Evolutionary conservation across 371 early-diverging fungal genomes (phyloP).

Genomic region (Actinomortierella wolfii): DNA sequence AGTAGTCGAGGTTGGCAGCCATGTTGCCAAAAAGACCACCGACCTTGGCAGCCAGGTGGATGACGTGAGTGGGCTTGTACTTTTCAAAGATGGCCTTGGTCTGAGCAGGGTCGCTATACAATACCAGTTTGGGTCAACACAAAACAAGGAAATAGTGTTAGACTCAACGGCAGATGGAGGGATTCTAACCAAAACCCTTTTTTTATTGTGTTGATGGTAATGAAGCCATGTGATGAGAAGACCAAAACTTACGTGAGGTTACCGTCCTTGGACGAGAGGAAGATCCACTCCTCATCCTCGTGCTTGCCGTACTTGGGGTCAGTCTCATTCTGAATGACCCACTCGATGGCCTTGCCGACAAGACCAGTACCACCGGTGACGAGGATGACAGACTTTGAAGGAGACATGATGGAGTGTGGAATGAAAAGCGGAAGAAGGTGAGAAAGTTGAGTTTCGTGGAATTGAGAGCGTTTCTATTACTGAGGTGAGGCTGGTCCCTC

Average conservation of each 20-base stretch:
- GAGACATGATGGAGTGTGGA: slow-evolving; percentile 22
- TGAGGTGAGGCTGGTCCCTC: too few relatives aligned
- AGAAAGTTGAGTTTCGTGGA: slow-evolving; percentile 3
- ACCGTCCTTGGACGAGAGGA: slow-evolving; percentile 79
- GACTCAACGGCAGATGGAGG: background rate
- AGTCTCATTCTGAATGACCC: slow-evolving; percentile 67
- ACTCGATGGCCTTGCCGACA: slow-evolving; percentile 80
- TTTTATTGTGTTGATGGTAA: too few relatives aligned
- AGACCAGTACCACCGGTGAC: slow-evolving; percentile 85
- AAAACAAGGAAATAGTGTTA: background rate
- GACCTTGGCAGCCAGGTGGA: slow-evolving; percentile 87
- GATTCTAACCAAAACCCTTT: background rate
- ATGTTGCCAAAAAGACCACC: slow-evolving; percentile 90
- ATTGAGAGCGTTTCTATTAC: too few relatives aligned
- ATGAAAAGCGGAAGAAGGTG: slow-evolving; percentile 12
- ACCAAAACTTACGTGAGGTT: slow-evolving; percentile 69
- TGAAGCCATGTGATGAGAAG: too few relatives aligned
- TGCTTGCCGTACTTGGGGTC: slow-evolving; percentile 64
- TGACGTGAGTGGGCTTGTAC: slow-evolving; percentile 81
- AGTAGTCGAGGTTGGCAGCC: slow-evolving; percentile 81
- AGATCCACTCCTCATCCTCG: slow-evolving; percentile 79
- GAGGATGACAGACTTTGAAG: slow-evolving; percentile 57
- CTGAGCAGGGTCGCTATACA: slow-evolving; percentile 60
- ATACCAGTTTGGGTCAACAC: background rate
- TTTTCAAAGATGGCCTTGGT: slow-evolving; percentile 76